Conservation (phyloP, 73 alveolate genomes). For the Blepharisma japonicum region DNA sequence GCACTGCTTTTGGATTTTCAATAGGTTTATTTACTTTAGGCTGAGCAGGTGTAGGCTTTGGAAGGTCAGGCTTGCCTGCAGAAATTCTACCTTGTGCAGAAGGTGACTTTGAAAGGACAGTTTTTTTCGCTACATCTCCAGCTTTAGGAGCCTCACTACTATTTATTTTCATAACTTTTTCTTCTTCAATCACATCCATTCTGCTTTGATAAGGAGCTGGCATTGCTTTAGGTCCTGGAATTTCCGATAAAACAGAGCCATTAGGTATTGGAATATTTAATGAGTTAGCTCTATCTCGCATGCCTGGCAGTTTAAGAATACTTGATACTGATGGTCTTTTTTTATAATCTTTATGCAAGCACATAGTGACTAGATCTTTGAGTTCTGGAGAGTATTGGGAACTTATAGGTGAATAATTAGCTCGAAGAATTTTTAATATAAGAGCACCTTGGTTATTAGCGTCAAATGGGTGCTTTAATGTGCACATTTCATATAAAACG, state of each 20-base stretch:
- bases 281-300: conserved; percentile 40
- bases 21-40: no score
- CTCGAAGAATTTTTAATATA: conserved; percentile 84
- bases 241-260: conserved; percentile 29
- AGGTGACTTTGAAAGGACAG: not conserved
- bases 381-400: conserved; percentile 73
- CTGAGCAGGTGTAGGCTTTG: no score
- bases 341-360: conserved; percentile 80
- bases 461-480: conserved; percentile 91
- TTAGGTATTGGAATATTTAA: conserved; percentile 34
- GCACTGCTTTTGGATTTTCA: no score
- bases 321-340: conserved; percentile 84
- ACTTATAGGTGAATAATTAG: conserved; percentile 88
- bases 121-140: not conserved
- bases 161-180: not conserved
- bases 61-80: no score
- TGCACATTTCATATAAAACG: conserved; percentile 89
- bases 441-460: conserved; percentile 90
- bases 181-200: conserved; percentile 23
- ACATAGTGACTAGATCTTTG: conserved; percentile 69
- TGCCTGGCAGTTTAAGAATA: conserved; percentile 43
- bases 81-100: no score
- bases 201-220: conserved; percentile 11
- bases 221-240: not conserved
- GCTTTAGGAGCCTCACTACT: not conserved